Evolutionary conservation across 1,284 basidiomycete genomes (phyloP), one percentile per base, ranked within the genome.

Genomic region (Apiotrichum siamense): DNA sequence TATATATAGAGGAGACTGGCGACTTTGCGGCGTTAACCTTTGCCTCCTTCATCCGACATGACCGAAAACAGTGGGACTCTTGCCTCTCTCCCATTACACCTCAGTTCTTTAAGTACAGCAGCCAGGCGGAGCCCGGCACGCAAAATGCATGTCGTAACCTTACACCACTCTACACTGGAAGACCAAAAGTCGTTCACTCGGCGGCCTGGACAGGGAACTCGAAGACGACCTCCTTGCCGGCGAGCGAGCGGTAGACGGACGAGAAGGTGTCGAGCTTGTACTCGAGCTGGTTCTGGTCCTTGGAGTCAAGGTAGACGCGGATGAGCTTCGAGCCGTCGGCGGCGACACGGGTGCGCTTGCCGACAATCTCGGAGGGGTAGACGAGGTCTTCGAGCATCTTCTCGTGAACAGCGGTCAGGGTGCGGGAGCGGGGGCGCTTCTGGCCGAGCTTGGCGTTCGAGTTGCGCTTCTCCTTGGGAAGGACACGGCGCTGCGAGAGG

Each of bases 361-460:
- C 96, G 63, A 92, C 87, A 76, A 99, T 98, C 81, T 97, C 96
- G 37, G 91, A 93, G 63, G 96, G 96, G 85, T 85, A 97, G 55
- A 99, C 94, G 59, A 99, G 87, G 78, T 99, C 96, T 78, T 97
- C 96, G 63, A 99, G 84, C 73, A 97, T 94, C 79, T 86, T 86
- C 78, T 97, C 92, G 81, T 98, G 96, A 59, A 99, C 94, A 63
- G 83, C 86, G 64, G 93, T 98, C 68, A 99, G 86, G 57, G 96
- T 99, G 73, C 96, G 88, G 77, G 83, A 90, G 66, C 92, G 87
- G 63, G 96, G 96, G 67, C 96, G 82, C 83, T 94, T 96, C 81
- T 98, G 94, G 55, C 63, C 63, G 55, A 63, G 55, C 80, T 87
- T 82, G 66, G 87, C 85, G 61, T 87, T 87, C 52, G 90, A 90